These are phyloP conservation scores for Starmerella cellae DNA, from an alignment of 805 yeast species.

Conservation along the genomic window DNA sequence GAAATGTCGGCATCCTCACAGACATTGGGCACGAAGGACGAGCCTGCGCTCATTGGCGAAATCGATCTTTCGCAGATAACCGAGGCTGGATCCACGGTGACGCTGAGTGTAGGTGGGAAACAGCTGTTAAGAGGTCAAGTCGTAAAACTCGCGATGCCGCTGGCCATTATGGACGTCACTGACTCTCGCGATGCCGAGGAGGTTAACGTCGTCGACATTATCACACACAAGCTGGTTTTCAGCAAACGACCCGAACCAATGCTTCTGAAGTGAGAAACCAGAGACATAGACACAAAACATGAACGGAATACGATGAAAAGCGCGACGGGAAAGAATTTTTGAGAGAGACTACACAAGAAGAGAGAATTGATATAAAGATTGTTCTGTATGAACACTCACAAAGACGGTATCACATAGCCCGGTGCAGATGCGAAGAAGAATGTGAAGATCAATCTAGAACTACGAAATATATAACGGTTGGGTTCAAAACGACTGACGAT, in stretches of 20 bases:
- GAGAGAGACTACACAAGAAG: too few relatives aligned
- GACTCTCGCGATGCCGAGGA: constrained; percentile 1
- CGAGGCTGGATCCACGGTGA: constrained; percentile 14
- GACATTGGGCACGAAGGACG: neutral
- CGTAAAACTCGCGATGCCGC: constrained; percentile 16
- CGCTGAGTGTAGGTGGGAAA: constrained; percentile 13
- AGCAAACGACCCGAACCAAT: constrained; percentile 20
- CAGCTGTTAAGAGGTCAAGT: constrained; percentile 18
- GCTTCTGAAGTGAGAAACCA: neutral
- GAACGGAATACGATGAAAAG: too few relatives aligned
- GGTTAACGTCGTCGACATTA: constrained; percentile 12
- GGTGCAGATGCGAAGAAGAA: too few relatives aligned
- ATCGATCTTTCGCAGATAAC: constrained; percentile 14
- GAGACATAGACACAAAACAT: too few relatives aligned
- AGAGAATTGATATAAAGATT: too few relatives aligned
- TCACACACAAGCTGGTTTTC: constrained; percentile 17
- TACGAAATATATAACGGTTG: too few relatives aligned
- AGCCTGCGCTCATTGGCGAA: constrained; percentile 7
- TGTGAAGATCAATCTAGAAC: too few relatives aligned
- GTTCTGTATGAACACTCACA: too few relatives aligned
- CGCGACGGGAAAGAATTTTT: too few relatives aligned
- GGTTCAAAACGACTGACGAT: too few relatives aligned
- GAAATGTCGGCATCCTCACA: neutral
- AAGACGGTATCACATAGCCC: too few relatives aligned
- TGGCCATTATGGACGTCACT: constrained; percentile 18